Evolutionary conservation across 345 rosid species (phyloP).

Genomic region (Luvunga scandens): DNA sequence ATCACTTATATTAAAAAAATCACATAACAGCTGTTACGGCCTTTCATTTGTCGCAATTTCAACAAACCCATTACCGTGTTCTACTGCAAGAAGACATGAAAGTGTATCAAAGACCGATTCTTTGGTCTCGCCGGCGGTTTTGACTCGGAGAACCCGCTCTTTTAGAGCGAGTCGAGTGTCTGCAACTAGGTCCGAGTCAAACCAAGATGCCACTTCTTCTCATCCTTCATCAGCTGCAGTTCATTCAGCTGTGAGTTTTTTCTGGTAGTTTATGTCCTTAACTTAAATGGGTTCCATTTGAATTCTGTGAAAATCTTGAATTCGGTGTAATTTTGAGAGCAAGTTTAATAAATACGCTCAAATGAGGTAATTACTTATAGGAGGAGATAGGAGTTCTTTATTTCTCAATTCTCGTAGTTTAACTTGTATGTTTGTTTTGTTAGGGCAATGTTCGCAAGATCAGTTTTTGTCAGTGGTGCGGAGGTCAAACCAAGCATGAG

Average conservation of each 20-base stretch:
- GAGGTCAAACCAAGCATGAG: conserved; percentile 87
- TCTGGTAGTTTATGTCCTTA: conserved; percentile 6
- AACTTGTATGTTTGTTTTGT: conserved; percentile 1
- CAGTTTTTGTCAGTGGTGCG: conserved; percentile 97
- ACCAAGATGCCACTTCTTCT: conserved; percentile 39
- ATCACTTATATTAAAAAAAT: conserved; percentile 48
- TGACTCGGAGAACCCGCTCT: conserved; percentile 24
- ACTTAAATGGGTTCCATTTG: conserved; percentile 7
- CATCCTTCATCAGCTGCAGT: conserved; percentile 34
- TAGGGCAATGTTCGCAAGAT: conserved; percentile 67
- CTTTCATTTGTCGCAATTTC: conserved; percentile 30
- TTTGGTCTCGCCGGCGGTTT: conserved; percentile 14
- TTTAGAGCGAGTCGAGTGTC: conserved; percentile 34
- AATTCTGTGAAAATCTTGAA: background rate
- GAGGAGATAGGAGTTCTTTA: background rate
- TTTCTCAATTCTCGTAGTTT: background rate
- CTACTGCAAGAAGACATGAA: conserved; percentile 18
- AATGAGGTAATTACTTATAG: background rate
- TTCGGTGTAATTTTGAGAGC: background rate
- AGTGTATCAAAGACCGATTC: background rate
- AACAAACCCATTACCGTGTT: conserved; percentile 26
- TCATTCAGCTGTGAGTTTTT: conserved; percentile 61
- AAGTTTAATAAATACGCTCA: background rate
- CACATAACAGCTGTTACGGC: conserved; percentile 28
- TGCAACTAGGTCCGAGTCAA: conserved; percentile 46